Evolutionary conservation across 208 protist species (phyloP).

Genomic region (Herpetomonas tarakana): DNA sequence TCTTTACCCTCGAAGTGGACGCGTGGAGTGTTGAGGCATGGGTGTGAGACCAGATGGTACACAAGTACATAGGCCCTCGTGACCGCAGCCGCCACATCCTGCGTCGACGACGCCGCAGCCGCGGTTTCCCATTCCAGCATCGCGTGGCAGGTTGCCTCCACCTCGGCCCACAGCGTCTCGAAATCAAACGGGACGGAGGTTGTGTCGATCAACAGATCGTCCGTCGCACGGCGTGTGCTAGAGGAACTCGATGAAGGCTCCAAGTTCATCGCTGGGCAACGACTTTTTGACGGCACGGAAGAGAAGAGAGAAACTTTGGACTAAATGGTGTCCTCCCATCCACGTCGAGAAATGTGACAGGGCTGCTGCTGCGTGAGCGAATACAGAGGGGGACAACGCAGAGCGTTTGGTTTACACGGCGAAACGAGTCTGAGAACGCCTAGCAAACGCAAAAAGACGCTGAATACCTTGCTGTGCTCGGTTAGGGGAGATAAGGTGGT

Average conservation of each 20-base stretch:
- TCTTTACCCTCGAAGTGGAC: conserved; percentile 23
- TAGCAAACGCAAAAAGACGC: no score
- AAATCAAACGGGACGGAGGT: conserved; percentile 31
- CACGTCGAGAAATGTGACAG: no score
- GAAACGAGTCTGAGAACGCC: no score
- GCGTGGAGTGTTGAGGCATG: conserved; percentile 27
- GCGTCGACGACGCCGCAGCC: not conserved
- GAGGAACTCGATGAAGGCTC: not conserved
- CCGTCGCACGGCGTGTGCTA: not conserved
- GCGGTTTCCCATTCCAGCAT: conserved; percentile 26
- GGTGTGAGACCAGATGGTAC: conserved; percentile 47
- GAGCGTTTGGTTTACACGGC: no score
- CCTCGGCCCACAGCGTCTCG: conserved; percentile 24
- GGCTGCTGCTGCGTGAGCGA: no score
- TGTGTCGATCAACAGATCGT: conserved; percentile 14
- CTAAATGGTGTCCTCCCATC: no score
- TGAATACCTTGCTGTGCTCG: no score
- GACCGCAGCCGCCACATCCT: conserved; percentile 27
- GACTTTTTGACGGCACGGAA: no score
- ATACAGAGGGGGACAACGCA: no score
- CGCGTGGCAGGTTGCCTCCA: conserved; percentile 20
- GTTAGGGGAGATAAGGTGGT: no score
- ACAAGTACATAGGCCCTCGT: conserved; percentile 33
- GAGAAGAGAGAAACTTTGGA: no score
- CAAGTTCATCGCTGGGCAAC: not conserved